Evolutionary conservation across 805 yeast genomes (phyloP).

Genomic region (Metschnikowia drakensbergensis): DNA sequence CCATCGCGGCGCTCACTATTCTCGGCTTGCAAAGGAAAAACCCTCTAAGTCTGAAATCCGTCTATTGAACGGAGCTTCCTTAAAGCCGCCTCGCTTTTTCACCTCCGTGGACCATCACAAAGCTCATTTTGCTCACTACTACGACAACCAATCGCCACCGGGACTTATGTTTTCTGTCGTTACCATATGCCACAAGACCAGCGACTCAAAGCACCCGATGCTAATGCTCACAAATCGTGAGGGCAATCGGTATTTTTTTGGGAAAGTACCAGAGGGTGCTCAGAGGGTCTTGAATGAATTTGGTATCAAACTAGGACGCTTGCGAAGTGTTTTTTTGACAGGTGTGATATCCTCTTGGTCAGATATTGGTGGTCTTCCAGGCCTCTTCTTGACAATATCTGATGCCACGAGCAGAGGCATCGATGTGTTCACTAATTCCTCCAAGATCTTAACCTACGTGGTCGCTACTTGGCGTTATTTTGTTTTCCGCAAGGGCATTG

Average conservation of each 20-base stretch:
- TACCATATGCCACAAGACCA: slow-evolving; percentile 50
- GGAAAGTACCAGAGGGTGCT: slow-evolving; percentile 80
- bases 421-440: slow-evolving; percentile 46
- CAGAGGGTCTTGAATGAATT: slow-evolving; percentile 70
- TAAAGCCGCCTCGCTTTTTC: slow-evolving; percentile 13
- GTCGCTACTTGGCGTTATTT: slow-evolving; percentile 83
- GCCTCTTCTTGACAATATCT: slow-evolving; percentile 73
- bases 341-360: slow-evolving; percentile 71
- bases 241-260: slow-evolving; percentile 64
- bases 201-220: slow-evolving; percentile 56
- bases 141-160: slow-evolving; percentile 5
- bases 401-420: slow-evolving; percentile 67
- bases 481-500: slow-evolving; percentile 73
- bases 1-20: not conserved
- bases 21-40: not conserved
- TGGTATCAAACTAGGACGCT: slow-evolving; percentile 51
- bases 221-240: slow-evolving; percentile 46
- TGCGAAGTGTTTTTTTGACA: slow-evolving; percentile 67
- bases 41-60: not conserved
- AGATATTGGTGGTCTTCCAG: slow-evolving; percentile 89
- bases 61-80: not conserved
- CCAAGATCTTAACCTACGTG: slow-evolving; percentile 40
- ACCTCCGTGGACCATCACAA: slow-evolving; percentile 6
- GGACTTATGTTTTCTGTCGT: slow-evolving; percentile 45
- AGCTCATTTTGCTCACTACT: slow-evolving; percentile 7